Conservation (phyloP, 1,284 basidiomycete species). For the Hymenochaete sp. region DNA sequence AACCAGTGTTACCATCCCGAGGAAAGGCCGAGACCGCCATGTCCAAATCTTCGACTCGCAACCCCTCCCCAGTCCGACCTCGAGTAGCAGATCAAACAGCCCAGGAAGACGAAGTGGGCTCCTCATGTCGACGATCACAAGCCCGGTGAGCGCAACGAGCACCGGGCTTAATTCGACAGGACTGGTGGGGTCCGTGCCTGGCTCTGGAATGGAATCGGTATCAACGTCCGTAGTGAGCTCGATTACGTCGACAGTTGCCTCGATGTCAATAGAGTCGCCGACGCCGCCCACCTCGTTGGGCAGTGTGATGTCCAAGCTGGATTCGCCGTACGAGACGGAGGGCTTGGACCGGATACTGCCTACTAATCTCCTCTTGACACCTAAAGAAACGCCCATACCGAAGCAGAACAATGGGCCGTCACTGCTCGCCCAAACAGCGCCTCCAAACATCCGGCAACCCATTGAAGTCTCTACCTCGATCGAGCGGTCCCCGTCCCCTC, state of each 20-base stretch:
- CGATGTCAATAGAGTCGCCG: slow-evolving; percentile 19
- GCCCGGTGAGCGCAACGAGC: slow-evolving; percentile 9
- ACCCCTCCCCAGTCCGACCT: slow-evolving; percentile 41
- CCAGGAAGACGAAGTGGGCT: slow-evolving; percentile 26
- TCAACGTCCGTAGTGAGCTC: slow-evolving; percentile 18
- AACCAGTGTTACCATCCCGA: slow-evolving; percentile 47
- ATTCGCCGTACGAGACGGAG: slow-evolving; percentile 1
- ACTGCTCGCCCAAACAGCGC: slow-evolving; percentile 61
- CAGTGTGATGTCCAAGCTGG: slow-evolving; percentile 25
- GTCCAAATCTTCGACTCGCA: slow-evolving; percentile 76
- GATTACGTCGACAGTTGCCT: slow-evolving; percentile 21
- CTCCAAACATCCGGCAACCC: slow-evolving; percentile 26
- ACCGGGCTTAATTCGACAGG: neutral
- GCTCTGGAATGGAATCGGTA: slow-evolving; percentile 8
- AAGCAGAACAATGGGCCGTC: slow-evolving; percentile 36
- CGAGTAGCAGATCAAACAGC: slow-evolving; percentile 43
- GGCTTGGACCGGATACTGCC: slow-evolving; percentile 9
- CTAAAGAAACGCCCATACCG: slow-evolving; percentile 12
- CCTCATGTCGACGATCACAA: slow-evolving; percentile 26
- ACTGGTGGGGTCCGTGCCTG: slow-evolving; percentile 10
- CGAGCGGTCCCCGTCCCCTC: slow-evolving; percentile 18
- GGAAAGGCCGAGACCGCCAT: slow-evolving; percentile 45
- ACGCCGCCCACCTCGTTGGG: slow-evolving; percentile 30
- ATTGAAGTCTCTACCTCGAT: slow-evolving; percentile 17
- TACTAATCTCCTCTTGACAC: slow-evolving; percentile 12